These are phyloP conservation scores for Trichoderma sp. DNA, from an alignment of 2,329 filamentous ascomycete genomes.

Conservation along the genomic window DNA sequence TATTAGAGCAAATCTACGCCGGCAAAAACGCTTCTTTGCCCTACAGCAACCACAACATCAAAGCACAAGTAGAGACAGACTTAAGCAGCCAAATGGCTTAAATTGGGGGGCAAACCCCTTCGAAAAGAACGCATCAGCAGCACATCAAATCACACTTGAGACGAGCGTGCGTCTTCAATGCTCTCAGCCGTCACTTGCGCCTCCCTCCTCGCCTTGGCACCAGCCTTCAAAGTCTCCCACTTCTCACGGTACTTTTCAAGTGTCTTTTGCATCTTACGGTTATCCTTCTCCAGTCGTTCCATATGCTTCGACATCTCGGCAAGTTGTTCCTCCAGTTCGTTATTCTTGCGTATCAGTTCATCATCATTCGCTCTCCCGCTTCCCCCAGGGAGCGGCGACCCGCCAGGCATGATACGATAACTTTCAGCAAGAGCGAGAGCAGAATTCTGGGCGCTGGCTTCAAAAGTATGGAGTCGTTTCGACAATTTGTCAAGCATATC, in stretches of 20 bases:
- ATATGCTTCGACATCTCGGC: constrained; percentile 58
- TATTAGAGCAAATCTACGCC: constrained; percentile 4
- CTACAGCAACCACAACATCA: neutral
- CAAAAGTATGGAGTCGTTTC: constrained; percentile 87
- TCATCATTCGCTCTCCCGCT: constrained; percentile 34
- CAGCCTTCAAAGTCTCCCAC: constrained; percentile 63
- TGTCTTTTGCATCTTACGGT: constrained; percentile 57
- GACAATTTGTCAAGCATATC: constrained; percentile 83
- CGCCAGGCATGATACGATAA: constrained; percentile 62
- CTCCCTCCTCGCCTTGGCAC: constrained; percentile 56
- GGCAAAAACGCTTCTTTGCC: neutral
- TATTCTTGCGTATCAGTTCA: constrained; percentile 50
- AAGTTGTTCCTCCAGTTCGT: constrained; percentile 69
- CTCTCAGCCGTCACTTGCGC: constrained; percentile 42
- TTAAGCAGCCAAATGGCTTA: neutral
- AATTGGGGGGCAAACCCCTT: neutral
- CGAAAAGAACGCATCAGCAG: neutral
- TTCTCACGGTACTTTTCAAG: constrained; percentile 60
- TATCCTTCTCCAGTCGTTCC: constrained; percentile 65
- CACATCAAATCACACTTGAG: neutral
- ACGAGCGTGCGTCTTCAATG: constrained; percentile 36
- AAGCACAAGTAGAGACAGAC: neutral
- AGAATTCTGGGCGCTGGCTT: constrained; percentile 86
- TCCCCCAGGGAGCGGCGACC: constrained; percentile 47
- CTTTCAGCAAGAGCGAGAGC: constrained; percentile 86